A percentile compares a stretch with the other conserved stretches of the same genome.
phyloP scores from a whole-genome alignment of 495 filamentous ascomycete species.

The Penicillium canescens region DNA sequence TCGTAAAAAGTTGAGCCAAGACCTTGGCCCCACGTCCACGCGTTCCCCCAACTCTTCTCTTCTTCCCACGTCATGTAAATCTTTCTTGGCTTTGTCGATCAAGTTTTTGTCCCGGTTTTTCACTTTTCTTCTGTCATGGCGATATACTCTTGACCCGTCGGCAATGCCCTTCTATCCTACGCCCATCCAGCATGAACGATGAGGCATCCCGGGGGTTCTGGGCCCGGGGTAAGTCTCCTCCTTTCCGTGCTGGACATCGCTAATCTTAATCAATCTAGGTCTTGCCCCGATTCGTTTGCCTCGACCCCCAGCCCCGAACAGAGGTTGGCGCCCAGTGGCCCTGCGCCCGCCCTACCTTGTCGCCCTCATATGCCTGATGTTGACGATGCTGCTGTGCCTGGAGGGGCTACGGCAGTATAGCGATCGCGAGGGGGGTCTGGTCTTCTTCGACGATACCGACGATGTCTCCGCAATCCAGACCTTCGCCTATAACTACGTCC shows the following conservation, averaged over 20 bases:
- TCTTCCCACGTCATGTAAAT: too few relatives aligned
- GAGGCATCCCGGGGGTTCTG: slow-evolving; percentile 13
- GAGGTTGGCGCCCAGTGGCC: slow-evolving; percentile 39
- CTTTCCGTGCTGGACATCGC: not conserved
- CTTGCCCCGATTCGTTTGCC: slow-evolving; percentile 16
- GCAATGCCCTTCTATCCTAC: slow-evolving; percentile 19
- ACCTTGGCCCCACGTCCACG: too few relatives aligned
- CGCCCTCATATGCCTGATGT: slow-evolving; percentile 26
- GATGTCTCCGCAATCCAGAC: slow-evolving; percentile 34
- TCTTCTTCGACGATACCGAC: slow-evolving; percentile 35
- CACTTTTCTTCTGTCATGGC: too few relatives aligned
- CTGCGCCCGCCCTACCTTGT: slow-evolving; percentile 36
- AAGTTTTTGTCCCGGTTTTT: too few relatives aligned
- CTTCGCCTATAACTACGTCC: slow-evolving; percentile 42
- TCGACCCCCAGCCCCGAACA: slow-evolving; percentile 3
- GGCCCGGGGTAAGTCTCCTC: slow-evolving; percentile 16
- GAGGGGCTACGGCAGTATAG: slow-evolving; percentile 40
- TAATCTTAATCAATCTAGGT: not conserved
- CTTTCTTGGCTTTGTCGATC: too few relatives aligned
- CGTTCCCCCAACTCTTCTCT: not conserved
- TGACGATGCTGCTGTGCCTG: slow-evolving; percentile 24
- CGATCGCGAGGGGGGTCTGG: slow-evolving; percentile 29
- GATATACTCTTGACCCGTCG: not conserved
- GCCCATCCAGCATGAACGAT: slow-evolving; percentile 21
- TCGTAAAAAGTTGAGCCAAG: too few relatives aligned